Evolutionary conservation across 495 filamentous ascomycete species (phyloP), one percentile per base, ranked within the genome.

Genomic region (Penicillium samsonianum): DNA sequence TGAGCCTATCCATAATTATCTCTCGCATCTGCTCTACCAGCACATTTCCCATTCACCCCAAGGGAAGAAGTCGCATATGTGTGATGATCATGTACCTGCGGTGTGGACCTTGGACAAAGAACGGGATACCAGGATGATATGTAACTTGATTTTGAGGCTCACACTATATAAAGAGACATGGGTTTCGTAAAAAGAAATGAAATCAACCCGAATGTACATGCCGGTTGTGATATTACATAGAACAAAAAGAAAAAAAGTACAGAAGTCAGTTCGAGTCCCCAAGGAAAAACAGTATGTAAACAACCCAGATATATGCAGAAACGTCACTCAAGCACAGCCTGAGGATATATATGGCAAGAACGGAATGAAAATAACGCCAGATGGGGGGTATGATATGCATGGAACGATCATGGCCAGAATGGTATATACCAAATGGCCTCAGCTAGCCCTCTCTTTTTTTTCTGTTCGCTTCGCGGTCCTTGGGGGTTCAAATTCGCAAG

Each of bases 351-450:
- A 56, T 33, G 31, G 11, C 7, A 53, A 59, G 19, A 44, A 54
- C 23, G 30, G 1, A 48, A 54, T 28, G 25, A 30, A 23, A 28
- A 55, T 22, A 68, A 67, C 63, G 63, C 63, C 58, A 58, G 37
- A 54, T 58, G 17, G 45, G 52, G 61, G 63, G 66, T 66, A 68
- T 68, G 63, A 60, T 61, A 68, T 68, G 60, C 60, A 62, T 64
- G 40, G 45, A 64, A 62, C 54, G 60, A 61, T 63, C 65, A 61
- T 65, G 55, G 58, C 44, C 54, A 54, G 58, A 26, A 57, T 63
- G 44, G 51, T 59, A 57, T 63, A 54, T 61, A 63, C 53, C 58
- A 42, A 42, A 64, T 55, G 56, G 49, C 46, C 55, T 49, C 55
- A 56, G 33, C 48, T 31, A 26, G n/a, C 23, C 22, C 40, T 53